Evolutionary conservation across 2,329 filamentous ascomycete genomes (phyloP), one percentile per base, ranked within the genome.

Genomic region (Mycosphaerella sp.): DNA sequence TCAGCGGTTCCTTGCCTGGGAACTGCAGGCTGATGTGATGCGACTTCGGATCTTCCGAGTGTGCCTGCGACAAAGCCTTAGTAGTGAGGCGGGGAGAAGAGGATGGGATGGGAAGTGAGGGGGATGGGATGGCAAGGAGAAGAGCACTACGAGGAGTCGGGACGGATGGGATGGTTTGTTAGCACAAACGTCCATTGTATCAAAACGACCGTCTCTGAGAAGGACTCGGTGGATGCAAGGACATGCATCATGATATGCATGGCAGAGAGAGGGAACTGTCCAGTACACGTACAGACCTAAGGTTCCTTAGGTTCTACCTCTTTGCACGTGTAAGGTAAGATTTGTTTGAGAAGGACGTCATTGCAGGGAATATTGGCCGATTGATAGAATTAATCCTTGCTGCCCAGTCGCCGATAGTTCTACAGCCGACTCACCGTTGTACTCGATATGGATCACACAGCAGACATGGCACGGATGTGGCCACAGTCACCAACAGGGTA

Each of bases 1-100:
- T 45, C 41, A 39, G 31, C 40, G 40, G 31, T 45, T 45, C 48
- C 48, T 51, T 51, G 48, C 41, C 32, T 31, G 40, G 10, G 5
- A 14, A 21, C 48, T 44, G 48, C 48, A 51, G 14, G 42, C 17
- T 51, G 48, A 51, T 45, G 48, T 38, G 40, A 43, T 44, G 14
- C n/a, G 14, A 14, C 23, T 36, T 51, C 31, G 41, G 23, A 41
- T 34, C 39, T 6, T 38, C 42, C 14, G 39, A 14, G n/a, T 8
- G 34, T 9, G 38, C 5, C 12, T 49, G 34, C 10, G 9, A n/a
- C 34, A 36, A 10, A 34, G 32, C 6, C 32, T 34, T 9, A 10
- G 9, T 10, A 36, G 32, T 6, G 38, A 42, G 36, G 41, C 14
- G 26, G 41, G 29, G 47, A 48, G 34, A 41, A 36, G 21, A 38